Conservation (phyloP, 768 basidiomycete genomes). For the Suillus plorans region DNA sequence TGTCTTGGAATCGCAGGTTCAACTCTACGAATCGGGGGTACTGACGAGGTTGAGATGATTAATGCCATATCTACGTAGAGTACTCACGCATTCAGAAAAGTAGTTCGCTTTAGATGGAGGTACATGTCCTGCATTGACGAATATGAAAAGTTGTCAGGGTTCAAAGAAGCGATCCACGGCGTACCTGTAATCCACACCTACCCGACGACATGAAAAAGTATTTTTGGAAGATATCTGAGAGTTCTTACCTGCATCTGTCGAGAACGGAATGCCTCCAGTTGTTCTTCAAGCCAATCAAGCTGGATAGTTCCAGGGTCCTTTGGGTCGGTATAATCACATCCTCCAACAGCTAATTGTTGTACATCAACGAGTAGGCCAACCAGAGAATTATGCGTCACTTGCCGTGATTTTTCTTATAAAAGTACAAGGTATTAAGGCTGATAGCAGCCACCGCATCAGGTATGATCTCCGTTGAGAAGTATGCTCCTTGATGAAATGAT, state of each 20-base stretch:
- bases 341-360: conserved; percentile 59
- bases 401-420: conserved; percentile 89
- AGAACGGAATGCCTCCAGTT: conserved; percentile 63
- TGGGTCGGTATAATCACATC: conserved; percentile 60
- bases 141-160: background rate
- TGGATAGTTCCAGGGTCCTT: conserved; percentile 85
- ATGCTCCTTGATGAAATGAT: conserved; percentile 83
- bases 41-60: conserved; percentile 20
- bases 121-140: conserved; percentile 62
- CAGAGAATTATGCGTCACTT: conserved; percentile 13
- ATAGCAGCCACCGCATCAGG: conserved; percentile 73
- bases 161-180: background rate
- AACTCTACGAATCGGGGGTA: conserved; percentile 72
- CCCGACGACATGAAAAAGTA: conserved; percentile 5
- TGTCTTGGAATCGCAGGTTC: conserved; percentile 79
- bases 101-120: conserved; percentile 80
- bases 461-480: conserved; percentile 77
- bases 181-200: conserved; percentile 49
- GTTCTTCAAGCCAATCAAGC: conserved; percentile 89
- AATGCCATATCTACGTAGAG: background rate
- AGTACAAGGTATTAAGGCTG: conserved; percentile 87
- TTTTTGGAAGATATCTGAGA: background rate
- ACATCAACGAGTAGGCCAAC: conserved; percentile 8
- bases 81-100: conserved; percentile 80
- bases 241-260: conserved; percentile 68